These are phyloP conservation scores for Piper betle DNA, from an alignment of 164 flowering plant genomes.

Conservation along the genomic window DNA sequence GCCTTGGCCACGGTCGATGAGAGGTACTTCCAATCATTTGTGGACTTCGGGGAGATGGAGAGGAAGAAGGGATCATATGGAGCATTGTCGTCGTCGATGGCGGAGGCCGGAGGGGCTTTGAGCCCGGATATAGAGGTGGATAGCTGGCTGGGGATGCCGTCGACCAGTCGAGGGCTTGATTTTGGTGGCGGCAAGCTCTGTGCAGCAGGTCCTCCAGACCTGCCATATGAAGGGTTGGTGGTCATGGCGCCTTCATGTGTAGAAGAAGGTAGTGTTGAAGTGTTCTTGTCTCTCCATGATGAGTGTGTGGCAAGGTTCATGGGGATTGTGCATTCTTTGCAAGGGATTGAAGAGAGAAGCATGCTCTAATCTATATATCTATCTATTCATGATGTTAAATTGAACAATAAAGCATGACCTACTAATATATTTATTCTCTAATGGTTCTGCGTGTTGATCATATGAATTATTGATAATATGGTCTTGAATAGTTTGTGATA, in stretches of 20 bases:
- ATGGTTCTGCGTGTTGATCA: no score
- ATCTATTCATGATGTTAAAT: no score
- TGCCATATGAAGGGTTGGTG: slow-evolving; percentile 8
- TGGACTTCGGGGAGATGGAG: slow-evolving; percentile 6
- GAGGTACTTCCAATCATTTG: slow-evolving; percentile 8
- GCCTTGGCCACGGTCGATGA: slow-evolving; percentile 4
- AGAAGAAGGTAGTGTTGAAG: neutral
- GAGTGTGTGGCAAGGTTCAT: neutral
- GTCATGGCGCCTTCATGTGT: slow-evolving; percentile 5
- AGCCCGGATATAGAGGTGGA: slow-evolving; percentile 9
- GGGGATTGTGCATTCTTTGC: neutral
- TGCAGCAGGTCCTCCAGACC: slow-evolving; percentile 4
- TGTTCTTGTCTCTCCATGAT: slow-evolving; percentile 1
- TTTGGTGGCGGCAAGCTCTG: slow-evolving; percentile 13
- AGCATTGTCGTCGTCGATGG: neutral
- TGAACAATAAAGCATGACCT: no score
- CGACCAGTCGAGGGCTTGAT: slow-evolving; percentile 5
- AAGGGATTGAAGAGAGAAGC: no score
- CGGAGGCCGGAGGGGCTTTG: neutral
- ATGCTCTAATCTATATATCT: no score
- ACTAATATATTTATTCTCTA: no score
- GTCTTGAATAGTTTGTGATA: no score
- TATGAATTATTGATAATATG: no score
- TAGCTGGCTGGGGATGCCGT: slow-evolving; percentile 10
- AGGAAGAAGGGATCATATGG: slow-evolving; percentile 1